Evolutionary conservation across 768 basidiomycete species (phyloP).

Genomic region (Boletus bicolor): DNA sequence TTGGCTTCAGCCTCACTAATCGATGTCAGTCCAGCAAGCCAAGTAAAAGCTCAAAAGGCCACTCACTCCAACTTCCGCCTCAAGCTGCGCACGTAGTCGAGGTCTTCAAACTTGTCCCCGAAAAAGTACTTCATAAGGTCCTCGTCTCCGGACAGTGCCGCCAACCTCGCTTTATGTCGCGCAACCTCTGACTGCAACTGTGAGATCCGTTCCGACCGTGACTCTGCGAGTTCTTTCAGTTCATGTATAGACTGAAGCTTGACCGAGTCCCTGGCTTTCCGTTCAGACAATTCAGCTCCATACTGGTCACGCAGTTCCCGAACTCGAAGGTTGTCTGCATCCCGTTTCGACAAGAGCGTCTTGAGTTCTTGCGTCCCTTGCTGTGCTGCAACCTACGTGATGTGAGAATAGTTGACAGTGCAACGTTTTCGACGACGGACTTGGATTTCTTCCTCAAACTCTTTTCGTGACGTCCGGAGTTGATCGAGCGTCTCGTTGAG

Average conservation of each 20-base stretch:
- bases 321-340: slow-evolving; percentile 62
- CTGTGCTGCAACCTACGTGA: slow-evolving; percentile 39
- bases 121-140: slow-evolving; percentile 73
- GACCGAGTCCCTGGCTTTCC: slow-evolving; percentile 58
- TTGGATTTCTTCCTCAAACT: slow-evolving; percentile 44
- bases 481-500: slow-evolving; percentile 45
- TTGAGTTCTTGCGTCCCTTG: slow-evolving; percentile 64
- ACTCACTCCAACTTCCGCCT: slow-evolving; percentile 57
- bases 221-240: slow-evolving; percentile 60
- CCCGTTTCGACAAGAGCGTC: slow-evolving; percentile 56
- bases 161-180: slow-evolving; percentile 73
- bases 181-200: slow-evolving; percentile 69
- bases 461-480: slow-evolving; percentile 38
- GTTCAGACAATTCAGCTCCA: slow-evolving; percentile 62
- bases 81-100: slow-evolving; percentile 49
- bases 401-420: slow-evolving; percentile 10
- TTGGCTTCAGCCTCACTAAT: slow-evolving; percentile 53
- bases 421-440: slow-evolving; percentile 34
- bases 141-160: slow-evolving; percentile 65
- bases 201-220: slow-evolving; percentile 69
- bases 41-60: background rate
- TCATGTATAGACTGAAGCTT: slow-evolving; percentile 62
- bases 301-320: slow-evolving; percentile 72
- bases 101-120: slow-evolving; percentile 50
- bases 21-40: slow-evolving; percentile 12